Base-by-base conservation (phyloP, 805 yeast genomes). In the Dipodascus albidus region DNA sequence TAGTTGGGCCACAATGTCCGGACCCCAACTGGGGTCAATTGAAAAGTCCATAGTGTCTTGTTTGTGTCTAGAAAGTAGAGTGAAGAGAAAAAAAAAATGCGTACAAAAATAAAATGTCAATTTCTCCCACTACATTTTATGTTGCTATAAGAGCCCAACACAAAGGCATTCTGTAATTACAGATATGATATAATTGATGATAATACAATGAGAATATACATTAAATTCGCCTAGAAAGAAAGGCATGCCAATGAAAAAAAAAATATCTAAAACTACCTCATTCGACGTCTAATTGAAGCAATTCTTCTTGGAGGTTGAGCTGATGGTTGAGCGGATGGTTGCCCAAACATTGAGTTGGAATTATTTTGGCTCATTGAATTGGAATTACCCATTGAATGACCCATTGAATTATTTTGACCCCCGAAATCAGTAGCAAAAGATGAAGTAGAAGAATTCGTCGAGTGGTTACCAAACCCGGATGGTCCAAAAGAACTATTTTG, bases 1-100 rank as follows among this genome's bases (percentile, higher is more conserved):
- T 20, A 81, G 66, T 57, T 68, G 67, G 33, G 64, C 63, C 51
- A 68, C 74, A 1, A 70, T 52, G 3, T 58, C 64, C 1, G 65
- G 63, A 1, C 78, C 71, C 44, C 73, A 60, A 35, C 70, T 67
- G 23, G 70, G 64, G 2, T 82, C 81, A 23, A 78, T 70, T 2
- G 79, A 68, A 49, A 77, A 71, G 55, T 78, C 81, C 75, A 77
- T 71, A 49, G 50, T 49, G n/a, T 6, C 33, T 27, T 27, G 11
- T 11, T 6, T 6, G 6, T 27, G 33, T n/a, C n/a, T n/a, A n/a
- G n/a, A n/a, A 27, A 6, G 33, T 6, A 27, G 33, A 27, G 33
- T 27, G 33, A 27, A 11, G 11, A 27, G 33, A 27, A 27, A 27
- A 27, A 27, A 27, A 27, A 6, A 6, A 11, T 27, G 33, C 11